A percentile compares a stretch with the other conserved stretches of the same genome.
These are phyloP conservation scores for Mortierella antarctica DNA, from an alignment of 192 early-diverging fungal species.

Conservation along the genomic window DNA sequence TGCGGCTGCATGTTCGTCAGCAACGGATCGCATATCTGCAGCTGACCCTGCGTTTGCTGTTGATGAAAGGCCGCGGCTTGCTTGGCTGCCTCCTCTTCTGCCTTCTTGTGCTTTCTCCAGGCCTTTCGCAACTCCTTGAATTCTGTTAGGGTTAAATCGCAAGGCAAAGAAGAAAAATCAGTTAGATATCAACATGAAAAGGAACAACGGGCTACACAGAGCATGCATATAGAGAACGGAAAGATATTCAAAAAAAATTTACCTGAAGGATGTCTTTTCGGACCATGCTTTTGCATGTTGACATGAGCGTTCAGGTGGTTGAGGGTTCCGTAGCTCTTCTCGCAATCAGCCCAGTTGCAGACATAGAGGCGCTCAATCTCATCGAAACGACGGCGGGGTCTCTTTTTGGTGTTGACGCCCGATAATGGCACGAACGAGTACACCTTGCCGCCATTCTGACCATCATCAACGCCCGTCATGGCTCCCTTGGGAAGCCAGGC, in stretches of 20 bases:
- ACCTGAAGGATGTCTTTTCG: constrained; percentile 64
- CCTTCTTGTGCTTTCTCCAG: constrained; percentile 67
- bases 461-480: constrained; percentile 4
- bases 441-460: constrained; percentile 43
- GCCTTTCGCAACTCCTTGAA: constrained; percentile 70
- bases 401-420: constrained; percentile 65
- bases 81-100: constrained; percentile 57
- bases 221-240: neutral
- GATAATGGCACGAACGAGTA: constrained; percentile 69
- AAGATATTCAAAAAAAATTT: constrained; percentile 6
- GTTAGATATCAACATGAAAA: neutral
- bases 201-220: neutral
- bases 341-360: constrained; percentile 67
- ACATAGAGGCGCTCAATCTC: constrained; percentile 74
- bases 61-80: constrained; percentile 31
- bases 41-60: constrained; percentile 16
- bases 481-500: constrained; percentile 4
- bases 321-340: constrained; percentile 72
- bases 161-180: neutral
- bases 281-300: constrained; percentile 74
- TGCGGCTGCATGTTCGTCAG: constrained; percentile 34
- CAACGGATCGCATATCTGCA: constrained; percentile 41
- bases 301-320: constrained; percentile 79
- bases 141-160: constrained; percentile 47
- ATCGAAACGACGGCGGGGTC: constrained; percentile 69